These are phyloP conservation scores for Chaetomium tenue DNA, from an alignment of 495 filamentous ascomycete species.

Conservation along the genomic window DNA sequence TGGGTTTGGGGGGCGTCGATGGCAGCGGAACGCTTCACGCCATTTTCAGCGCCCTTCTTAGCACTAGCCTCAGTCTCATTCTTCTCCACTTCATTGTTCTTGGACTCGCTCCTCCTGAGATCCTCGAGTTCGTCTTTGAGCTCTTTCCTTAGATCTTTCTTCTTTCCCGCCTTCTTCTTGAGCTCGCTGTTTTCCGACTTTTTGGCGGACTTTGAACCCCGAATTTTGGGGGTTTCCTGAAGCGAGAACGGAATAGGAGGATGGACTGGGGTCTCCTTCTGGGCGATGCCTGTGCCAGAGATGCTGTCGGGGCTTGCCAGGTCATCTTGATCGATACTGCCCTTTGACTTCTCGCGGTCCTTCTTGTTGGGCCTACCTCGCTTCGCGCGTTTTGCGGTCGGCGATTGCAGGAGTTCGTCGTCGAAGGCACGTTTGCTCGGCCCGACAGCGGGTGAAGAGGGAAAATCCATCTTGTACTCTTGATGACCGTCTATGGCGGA, in stretches of 20 bases:
- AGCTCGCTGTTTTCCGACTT: not conserved
- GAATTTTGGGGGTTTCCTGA: not conserved
- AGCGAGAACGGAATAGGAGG: conserved; percentile 2
- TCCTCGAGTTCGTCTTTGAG: too few relatives aligned
- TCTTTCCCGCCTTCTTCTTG: too few relatives aligned
- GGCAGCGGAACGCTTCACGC: not conserved
- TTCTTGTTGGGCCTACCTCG: conserved; percentile 4
- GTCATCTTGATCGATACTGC: not conserved
- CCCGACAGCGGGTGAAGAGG: not conserved
- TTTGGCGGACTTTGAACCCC: not conserved
- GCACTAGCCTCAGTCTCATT: not conserved
- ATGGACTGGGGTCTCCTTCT: not conserved
- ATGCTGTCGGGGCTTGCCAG: not conserved
- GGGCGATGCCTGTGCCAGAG: not conserved
- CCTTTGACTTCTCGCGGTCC: not conserved
- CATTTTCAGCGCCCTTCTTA: not conserved
- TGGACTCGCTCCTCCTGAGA: too few relatives aligned
- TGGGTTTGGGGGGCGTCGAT: not conserved
- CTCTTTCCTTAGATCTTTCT: too few relatives aligned
- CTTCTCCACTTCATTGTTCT: not conserved
- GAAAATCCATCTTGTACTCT: conserved; percentile 1
- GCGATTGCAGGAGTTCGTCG: conserved; percentile 16
- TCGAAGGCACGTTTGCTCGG: conserved; percentile 8
- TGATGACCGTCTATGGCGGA: not conserved
- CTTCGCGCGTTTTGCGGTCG: conserved; percentile 19